phyloP scores from a whole-genome alignment of 805 yeast genomes.

The Spathaspora hagerdaliae region DNA sequence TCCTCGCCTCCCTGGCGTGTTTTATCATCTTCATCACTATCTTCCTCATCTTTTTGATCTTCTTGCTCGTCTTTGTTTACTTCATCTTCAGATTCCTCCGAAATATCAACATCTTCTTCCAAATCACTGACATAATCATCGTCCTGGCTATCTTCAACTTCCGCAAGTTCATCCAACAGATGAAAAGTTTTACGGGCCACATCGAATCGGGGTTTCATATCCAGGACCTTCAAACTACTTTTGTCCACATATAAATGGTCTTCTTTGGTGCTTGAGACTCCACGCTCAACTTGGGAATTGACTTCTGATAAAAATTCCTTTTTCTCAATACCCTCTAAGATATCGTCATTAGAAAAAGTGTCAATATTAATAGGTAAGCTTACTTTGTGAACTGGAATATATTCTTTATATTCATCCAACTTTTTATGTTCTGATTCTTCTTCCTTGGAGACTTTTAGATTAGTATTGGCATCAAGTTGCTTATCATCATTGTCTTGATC shows the following conservation, averaged over 20 bases:
- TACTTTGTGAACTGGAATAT: neutral
- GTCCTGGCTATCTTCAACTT: neutral
- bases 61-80: neutral
- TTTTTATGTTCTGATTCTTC: constrained; percentile 1
- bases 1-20: neutral
- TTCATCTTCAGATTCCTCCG: neutral
- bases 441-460: too few relatives aligned
- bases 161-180: neutral
- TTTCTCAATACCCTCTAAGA: too few relatives aligned
- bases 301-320: too few relatives aligned
- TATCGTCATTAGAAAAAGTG: neutral
- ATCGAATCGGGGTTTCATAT: too few relatives aligned
- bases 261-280: too few relatives aligned
- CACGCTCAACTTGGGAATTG: too few relatives aligned
- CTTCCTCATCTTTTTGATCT: constrained; percentile 1
- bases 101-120: neutral
- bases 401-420: neutral
- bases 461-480: too few relatives aligned
- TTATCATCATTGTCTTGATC: too few relatives aligned
- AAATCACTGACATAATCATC: neutral
- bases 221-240: too few relatives aligned
- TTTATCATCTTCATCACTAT: neutral
- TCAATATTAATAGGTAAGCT: too few relatives aligned
- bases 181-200: too few relatives aligned
- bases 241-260: too few relatives aligned